Conservation (phyloP, 169 alveolate genomes). For the Eimeria necatrix region DNA sequence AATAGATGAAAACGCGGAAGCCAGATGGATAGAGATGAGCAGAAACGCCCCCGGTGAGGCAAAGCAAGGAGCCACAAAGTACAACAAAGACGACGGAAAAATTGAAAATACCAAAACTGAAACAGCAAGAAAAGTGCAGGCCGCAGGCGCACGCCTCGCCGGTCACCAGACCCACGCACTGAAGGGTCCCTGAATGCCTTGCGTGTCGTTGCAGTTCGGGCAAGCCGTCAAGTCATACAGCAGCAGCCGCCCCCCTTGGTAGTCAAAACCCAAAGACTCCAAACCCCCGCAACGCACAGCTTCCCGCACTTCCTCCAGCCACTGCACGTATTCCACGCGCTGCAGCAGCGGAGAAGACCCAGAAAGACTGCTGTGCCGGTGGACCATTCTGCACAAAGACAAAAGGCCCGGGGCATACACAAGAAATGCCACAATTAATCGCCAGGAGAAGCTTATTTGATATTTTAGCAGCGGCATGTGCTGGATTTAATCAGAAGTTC, state of each 20-base stretch:
- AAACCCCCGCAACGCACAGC: slow-evolving; percentile 2
- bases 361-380: not conserved
- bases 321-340: slow-evolving; percentile 6
- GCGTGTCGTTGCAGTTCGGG: slow-evolving; percentile 56
- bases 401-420: not conserved
- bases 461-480: too few species aligned
- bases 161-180: not conserved
- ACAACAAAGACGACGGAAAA: not conserved
- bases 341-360: not conserved
- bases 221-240: slow-evolving; percentile 44
- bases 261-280: slow-evolving; percentile 45
- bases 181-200: slow-evolving; percentile 39
- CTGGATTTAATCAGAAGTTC: too few species aligned
- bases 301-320: slow-evolving; percentile 28
- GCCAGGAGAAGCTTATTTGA: too few species aligned
- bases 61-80: too few species aligned
- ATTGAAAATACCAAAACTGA: not conserved
- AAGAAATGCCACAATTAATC: not conserved
- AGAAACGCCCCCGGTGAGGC: too few species aligned
- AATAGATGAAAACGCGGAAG: too few species aligned
- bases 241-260: slow-evolving; percentile 29
- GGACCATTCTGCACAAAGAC: not conserved
- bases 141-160: not conserved
- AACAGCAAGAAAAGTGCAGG: not conserved
- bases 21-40: too few species aligned